These are phyloP conservation scores for Ceratobasidium sp. DNA, from an alignment of 1,284 basidiomycete species.

Conservation along the genomic window DNA sequence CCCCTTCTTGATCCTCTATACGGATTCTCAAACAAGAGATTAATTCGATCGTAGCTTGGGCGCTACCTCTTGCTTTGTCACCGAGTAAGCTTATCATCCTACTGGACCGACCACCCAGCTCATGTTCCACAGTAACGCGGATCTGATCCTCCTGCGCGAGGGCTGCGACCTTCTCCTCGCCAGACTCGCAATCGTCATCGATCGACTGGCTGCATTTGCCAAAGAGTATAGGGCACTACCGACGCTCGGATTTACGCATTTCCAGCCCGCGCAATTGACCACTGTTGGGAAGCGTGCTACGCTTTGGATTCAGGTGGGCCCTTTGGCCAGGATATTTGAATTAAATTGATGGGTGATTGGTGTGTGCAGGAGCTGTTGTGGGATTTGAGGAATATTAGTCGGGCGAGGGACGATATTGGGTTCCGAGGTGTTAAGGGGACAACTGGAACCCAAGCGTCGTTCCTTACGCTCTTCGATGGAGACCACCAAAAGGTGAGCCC, in stretches of 20 bases:
- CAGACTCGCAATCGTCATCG: conserved; percentile 91
- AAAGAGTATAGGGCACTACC: conserved; percentile 81
- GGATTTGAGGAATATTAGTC: conserved; percentile 95
- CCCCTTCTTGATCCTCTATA: conserved; percentile 24
- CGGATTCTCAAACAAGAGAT: conserved; percentile 2
- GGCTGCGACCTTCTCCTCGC: conserved; percentile 88
- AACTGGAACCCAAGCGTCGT: conserved; percentile 97
- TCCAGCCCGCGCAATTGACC: conserved; percentile 98
- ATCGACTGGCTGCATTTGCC: conserved; percentile 86
- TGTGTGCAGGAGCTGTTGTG: conserved; percentile 86
- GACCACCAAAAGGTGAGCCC: conserved; percentile 86
- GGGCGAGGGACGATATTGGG: conserved; percentile 93
- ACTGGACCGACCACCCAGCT: not conserved
- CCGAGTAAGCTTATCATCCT: conserved; percentile 81
- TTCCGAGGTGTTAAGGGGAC: conserved; percentile 99
- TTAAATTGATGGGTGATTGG: conserved; percentile 20
- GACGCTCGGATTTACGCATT: conserved; percentile 98
- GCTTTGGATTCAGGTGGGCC: conserved; percentile 92
- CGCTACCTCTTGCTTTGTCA: conserved; percentile 98
- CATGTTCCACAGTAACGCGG: conserved; percentile 81
- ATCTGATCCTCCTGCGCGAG: conserved; percentile 95
- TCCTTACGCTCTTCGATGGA: conserved; percentile 94
- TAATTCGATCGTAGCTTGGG: conserved; percentile 73
- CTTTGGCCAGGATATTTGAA: conserved; percentile 9
- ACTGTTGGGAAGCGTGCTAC: conserved; percentile 99